A percentile compares a stretch with the other conserved stretches of the same genome.
These are phyloP conservation scores for Suhomyces tanzawaensis DNA, from an alignment of 805 yeast species.

Conservation along the genomic window DNA sequence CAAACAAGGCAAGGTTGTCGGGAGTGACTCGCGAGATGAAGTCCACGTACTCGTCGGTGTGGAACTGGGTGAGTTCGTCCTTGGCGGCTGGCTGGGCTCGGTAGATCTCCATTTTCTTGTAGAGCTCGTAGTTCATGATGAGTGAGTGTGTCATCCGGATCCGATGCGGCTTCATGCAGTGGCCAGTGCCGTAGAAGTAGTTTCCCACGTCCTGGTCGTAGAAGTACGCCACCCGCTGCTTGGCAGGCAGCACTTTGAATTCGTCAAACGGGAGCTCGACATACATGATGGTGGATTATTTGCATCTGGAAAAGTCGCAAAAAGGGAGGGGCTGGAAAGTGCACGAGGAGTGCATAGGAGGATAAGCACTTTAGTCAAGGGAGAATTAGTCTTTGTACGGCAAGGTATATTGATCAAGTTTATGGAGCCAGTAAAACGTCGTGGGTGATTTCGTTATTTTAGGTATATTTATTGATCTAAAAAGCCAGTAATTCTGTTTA, in stretches of 20 bases:
- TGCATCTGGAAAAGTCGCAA: too few relatives aligned
- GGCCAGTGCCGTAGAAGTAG: slow-evolving; percentile 97
- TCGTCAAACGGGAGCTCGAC: slow-evolving; percentile 46
- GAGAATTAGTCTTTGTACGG: too few relatives aligned
- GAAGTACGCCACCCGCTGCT: slow-evolving; percentile 44
- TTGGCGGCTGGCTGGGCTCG: slow-evolving; percentile 97
- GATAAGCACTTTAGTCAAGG: too few relatives aligned
- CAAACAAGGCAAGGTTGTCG: slow-evolving; percentile 81
- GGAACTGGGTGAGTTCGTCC: slow-evolving; percentile 98
- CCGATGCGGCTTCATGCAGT: slow-evolving; percentile 98
- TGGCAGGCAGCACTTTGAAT: slow-evolving; percentile 38
- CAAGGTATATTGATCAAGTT: too few relatives aligned
- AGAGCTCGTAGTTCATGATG: slow-evolving; percentile 94
- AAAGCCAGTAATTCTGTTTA: too few relatives aligned
- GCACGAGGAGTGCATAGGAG: too few relatives aligned
- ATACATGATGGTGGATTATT: slow-evolving; percentile 25
- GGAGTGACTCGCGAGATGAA: slow-evolving; percentile 88
- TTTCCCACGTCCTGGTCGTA: slow-evolving; percentile 86
- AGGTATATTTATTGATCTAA: too few relatives aligned
- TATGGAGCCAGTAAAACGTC: too few relatives aligned
- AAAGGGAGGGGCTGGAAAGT: too few relatives aligned
- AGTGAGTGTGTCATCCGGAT: slow-evolving; percentile 98
- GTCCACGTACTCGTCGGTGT: slow-evolving; percentile 95
- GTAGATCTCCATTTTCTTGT: slow-evolving; percentile 95
- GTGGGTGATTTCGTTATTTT: too few relatives aligned